Evolutionary conservation across 108 stramenopile genomes (phyloP).

Genomic region (Skeletonema costatum): DNA sequence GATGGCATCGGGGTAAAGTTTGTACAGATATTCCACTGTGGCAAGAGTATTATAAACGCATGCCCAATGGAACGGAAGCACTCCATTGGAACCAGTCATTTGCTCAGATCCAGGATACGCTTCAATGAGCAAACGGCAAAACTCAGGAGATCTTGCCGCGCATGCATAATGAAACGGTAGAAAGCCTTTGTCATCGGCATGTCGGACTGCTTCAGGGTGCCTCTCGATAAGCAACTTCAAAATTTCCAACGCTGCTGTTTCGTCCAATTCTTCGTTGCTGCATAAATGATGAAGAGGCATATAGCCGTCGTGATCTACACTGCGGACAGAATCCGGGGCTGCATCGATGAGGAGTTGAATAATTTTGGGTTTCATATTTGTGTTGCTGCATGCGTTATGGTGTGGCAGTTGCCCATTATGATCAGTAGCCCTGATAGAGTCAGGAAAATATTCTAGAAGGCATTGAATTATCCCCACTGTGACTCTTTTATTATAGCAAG

Average conservation of each 20-base stretch:
- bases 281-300: slow-evolving; percentile 12
- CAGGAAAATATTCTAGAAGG: slow-evolving; percentile 1
- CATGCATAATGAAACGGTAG: slow-evolving; percentile 8
- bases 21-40: too few relatives aligned
- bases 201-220: neutral
- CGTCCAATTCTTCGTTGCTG: neutral
- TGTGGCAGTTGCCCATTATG: neutral
- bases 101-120: slow-evolving; percentile 5
- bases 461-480: slow-evolving; percentile 4
- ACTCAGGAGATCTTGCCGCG: neutral
- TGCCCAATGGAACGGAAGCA: too few relatives aligned
- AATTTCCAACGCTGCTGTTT: neutral
- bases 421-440: neutral
- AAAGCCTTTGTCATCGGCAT: neutral
- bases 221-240: neutral
- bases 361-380: neutral
- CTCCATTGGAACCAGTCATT: neutral
- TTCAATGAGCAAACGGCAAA: neutral
- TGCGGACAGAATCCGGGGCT: neutral
- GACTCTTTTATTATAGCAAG: slow-evolving; percentile 2
- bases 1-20: too few relatives aligned
- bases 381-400: neutral
- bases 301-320: neutral
- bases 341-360: neutral
- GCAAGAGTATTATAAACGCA: neutral